Percentiles rank a stretch among this genome's conserved stretches.
Evolutionary conservation across 805 yeast genomes (phyloP).

Genomic region (Scheffersomyces ergatensis): DNA sequence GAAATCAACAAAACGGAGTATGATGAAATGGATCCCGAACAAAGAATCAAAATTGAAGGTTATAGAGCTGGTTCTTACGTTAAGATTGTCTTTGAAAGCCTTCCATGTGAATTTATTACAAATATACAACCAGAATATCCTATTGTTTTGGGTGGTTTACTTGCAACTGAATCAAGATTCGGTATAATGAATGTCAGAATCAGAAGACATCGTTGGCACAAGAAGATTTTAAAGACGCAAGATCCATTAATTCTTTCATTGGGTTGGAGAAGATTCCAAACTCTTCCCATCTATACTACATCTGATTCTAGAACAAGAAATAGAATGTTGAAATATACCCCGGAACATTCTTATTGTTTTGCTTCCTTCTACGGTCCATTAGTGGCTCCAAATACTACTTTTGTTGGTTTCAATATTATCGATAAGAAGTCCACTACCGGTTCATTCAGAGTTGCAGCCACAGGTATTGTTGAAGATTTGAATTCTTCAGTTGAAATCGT

Average conservation of each 20-base stretch:
- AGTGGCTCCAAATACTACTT: constrained; percentile 96
- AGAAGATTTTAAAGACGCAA: constrained; percentile 88
- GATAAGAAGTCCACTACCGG: constrained; percentile 83
- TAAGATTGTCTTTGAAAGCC: constrained; percentile 72
- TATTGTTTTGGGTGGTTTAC: constrained; percentile 83
- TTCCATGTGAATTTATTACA: constrained; percentile 89
- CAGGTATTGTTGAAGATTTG: constrained; percentile 93
- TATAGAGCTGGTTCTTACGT: constrained; percentile 92
- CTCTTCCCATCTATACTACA: constrained; percentile 92
- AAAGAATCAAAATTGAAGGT: constrained; percentile 84
- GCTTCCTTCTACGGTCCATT: constrained; percentile 97
- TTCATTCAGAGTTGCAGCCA: constrained; percentile 91
- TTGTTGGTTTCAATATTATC: constrained; percentile 90
- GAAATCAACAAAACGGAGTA: constrained; percentile 87
- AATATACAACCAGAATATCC: constrained; percentile 86
- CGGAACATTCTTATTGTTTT: constrained; percentile 95
- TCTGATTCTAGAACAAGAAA: constrained; percentile 97
- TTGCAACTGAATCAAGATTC: constrained; percentile 87
- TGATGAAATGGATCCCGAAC: constrained; percentile 69
- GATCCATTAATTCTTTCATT: constrained; percentile 92
- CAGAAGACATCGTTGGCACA: constrained; percentile 99
- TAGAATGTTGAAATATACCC: constrained; percentile 96
- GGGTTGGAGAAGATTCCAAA: constrained; percentile 99
- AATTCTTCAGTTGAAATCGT: constrained; percentile 90
- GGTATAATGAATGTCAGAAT: constrained; percentile 91